Base-by-base conservation (phyloP, 345 rosid species). In the Brassica cretica region DNA sequence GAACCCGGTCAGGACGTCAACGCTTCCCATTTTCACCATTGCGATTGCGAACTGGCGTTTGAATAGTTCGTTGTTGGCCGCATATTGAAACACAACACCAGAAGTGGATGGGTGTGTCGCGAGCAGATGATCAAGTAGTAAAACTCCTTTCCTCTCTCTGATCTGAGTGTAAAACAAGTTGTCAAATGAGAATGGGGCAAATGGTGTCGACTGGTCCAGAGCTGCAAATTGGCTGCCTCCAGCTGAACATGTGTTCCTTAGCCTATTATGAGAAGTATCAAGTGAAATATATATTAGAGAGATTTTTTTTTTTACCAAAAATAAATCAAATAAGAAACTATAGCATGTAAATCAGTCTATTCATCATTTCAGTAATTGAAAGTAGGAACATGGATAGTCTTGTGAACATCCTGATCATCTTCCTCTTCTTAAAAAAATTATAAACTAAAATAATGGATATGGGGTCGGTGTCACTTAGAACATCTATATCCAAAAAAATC, bases 51-150 rank as follows among this genome's bases (percentile, higher is more conserved):
- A 89, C 64, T 86, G 78, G 15, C 71, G 60, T 63, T 68, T 62
- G 65, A 91, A 91, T 10, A 70, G 75, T 39, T 37, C 51, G 11
- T 39, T 67, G 30, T 85, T 77, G n/a, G 53, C 30, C 0, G 88
- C 87, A 8, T 85, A 88, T 35, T 82, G 66, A 10, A 82, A 66
- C 44, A 91, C 93, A 18, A 84, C 56, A 5, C 80, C 73, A 1
- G 78, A 74, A 24, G 88, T 88, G 0, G 88, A 76, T 19, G 61
- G 15, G 70, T 88, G 88, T 0, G 30, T 21, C 5, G 84, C 91
- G 5, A 91, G 77, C 11, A 72, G 85, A 58, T 88, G 92, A 80
- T 91, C 97, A 69, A 91, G 85, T 64, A 75, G 72, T 76, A 93
- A 24, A 19, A 93, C 64, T 25, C 98, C 94, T 82, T 68, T 88